These are phyloP conservation scores for Eudorina sp. DNA, from an alignment of 139 green algal genomes.

Conservation along the genomic window DNA sequence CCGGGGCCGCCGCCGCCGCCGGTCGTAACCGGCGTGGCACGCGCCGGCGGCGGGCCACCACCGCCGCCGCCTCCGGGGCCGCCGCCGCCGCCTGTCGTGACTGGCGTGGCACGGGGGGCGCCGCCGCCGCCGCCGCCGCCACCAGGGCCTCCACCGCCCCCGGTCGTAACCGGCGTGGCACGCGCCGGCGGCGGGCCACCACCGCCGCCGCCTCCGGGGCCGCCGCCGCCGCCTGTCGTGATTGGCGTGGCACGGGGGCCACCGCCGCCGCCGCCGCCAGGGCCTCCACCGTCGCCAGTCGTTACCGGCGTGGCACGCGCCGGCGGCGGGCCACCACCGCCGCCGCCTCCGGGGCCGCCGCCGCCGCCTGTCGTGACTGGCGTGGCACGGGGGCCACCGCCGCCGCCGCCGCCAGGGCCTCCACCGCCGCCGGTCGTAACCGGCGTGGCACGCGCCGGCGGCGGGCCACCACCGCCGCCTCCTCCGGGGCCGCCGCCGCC, in stretches of 20 bases:
- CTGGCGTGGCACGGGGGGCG: not conserved
- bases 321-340: too few species aligned
- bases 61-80: constrained; percentile 11
- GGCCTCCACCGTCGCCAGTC: not conserved
- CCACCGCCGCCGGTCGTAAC: not conserved
- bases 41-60: not conserved
- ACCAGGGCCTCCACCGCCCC: not conserved
- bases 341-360: not conserved
- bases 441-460: not conserved
- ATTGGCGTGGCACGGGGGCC: not conserved
- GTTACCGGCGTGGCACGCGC: not conserved
- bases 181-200: too few species aligned
- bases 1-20: not conserved
- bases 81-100: not conserved
- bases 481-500: not conserved
- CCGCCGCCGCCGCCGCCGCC: constrained; percentile 2
- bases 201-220: not conserved
- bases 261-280: not conserved
- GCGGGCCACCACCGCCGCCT: not conserved
- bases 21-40: not conserved
- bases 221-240: not conserved
- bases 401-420: not conserved
- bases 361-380: not conserved
- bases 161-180: not conserved
- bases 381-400: not conserved